A percentile compares a stretch with the other conserved stretches of the same genome.
phyloP scores from a whole-genome alignment of 2,329 filamentous ascomycete genomes.

The Alternaria metachromatica region DNA sequence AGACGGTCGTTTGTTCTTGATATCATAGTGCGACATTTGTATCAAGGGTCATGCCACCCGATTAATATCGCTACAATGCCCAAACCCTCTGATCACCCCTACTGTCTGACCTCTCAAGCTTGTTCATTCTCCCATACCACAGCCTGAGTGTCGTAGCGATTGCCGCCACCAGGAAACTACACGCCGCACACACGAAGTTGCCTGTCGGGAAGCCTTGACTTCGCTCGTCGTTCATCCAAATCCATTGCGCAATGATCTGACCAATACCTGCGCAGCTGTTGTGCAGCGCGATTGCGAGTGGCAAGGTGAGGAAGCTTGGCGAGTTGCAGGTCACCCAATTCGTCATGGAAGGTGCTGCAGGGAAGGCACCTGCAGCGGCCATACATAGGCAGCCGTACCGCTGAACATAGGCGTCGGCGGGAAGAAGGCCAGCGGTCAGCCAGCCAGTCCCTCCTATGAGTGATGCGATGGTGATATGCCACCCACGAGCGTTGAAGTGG shows the following conservation, averaged over 20 bases:
- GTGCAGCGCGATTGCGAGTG: constrained; percentile 3
- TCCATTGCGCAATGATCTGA: constrained; percentile 3
- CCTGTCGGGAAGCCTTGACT: neutral
- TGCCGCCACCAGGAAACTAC: constrained; percentile 2
- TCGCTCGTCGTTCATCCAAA: neutral
- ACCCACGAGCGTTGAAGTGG: constrained; percentile 19
- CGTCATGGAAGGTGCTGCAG: constrained; percentile 8
- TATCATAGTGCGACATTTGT: neutral
- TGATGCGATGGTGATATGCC: constrained; percentile 6
- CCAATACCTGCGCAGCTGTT: constrained; percentile 2
- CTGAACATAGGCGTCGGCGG: constrained; percentile 4
- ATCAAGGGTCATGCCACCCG: neutral
- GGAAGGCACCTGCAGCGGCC: constrained; percentile 6
- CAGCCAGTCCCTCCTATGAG: neutral
- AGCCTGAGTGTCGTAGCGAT: constrained; percentile 1
- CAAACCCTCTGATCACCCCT: constrained; percentile 1
- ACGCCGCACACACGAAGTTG: neutral
- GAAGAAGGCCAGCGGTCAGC: constrained; percentile 4
- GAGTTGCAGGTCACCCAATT: constrained; percentile 8
- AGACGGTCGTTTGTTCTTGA: neutral
- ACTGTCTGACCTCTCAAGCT: constrained; percentile 3
- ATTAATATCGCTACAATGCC: neutral
- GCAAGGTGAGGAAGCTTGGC: constrained; percentile 4
- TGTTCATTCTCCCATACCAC: constrained; percentile 4
- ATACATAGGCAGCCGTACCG: constrained; percentile 5